These are phyloP conservation scores for Heritiera littoralis DNA, from an alignment of 345 rosid species.

Conservation along the genomic window DNA sequence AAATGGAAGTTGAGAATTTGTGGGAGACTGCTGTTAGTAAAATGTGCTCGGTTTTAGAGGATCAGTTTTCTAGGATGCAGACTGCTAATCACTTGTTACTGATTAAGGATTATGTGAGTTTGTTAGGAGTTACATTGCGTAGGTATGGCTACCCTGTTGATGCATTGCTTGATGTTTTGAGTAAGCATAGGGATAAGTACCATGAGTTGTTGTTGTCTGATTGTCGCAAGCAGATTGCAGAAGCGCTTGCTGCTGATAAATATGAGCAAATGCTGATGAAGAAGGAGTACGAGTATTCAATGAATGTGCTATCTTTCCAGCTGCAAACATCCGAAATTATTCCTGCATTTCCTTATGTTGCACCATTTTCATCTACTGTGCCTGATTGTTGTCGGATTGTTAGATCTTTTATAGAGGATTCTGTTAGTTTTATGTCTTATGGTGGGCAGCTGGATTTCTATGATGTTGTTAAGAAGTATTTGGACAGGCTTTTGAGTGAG, in stretches of 20 bases:
- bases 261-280: conserved; percentile 98
- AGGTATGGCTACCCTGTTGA: conserved; percentile 94
- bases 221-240: conserved; percentile 86
- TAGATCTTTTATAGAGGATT: conserved; percentile 92
- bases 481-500: conserved; percentile 84
- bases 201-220: conserved; percentile 90
- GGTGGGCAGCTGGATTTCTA: conserved; percentile 96
- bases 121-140: conserved; percentile 86
- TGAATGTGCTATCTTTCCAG: conserved; percentile 98
- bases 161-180: conserved; percentile 85
- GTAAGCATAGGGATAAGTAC: conserved; percentile 92
- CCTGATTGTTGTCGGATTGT: conserved; percentile 98
- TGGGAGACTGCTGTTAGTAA: conserved; percentile 95
- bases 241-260: conserved; percentile 90
- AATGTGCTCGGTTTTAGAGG: conserved; percentile 97
- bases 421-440: conserved; percentile 91
- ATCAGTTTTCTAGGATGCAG: conserved; percentile 98
- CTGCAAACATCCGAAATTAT: conserved; percentile 81
- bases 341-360: conserved; percentile 92
- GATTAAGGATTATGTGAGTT: conserved; percentile 96
- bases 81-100: conserved; percentile 92
- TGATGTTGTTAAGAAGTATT: conserved; percentile 87
- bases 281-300: conserved; percentile 92
- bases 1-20: conserved; percentile 81
- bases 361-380: conserved; percentile 91